These are phyloP conservation scores for Colletotrichum nymphaeae DNA, from an alignment of 2,329 filamentous ascomycete genomes.

Conservation along the genomic window DNA sequence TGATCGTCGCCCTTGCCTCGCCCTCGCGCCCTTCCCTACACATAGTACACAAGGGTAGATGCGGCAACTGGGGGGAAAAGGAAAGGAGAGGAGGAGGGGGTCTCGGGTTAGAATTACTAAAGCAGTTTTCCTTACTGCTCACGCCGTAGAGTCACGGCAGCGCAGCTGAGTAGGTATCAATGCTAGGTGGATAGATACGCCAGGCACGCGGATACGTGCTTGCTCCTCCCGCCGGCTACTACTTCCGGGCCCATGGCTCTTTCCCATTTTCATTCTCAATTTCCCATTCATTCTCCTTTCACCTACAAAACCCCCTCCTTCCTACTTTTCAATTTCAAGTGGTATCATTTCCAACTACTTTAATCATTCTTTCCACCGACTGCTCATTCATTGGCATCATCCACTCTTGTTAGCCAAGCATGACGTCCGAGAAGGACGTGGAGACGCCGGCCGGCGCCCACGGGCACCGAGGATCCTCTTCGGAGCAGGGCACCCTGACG, in stretches of 20 bases:
- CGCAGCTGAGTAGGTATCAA: neutral
- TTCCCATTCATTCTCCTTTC: neutral
- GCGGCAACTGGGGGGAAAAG: conserved; percentile 9
- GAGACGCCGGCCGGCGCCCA: conserved; percentile 20
- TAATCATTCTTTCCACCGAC: neutral
- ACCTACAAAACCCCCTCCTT: neutral
- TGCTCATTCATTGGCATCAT: neutral
- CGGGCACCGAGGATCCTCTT: conserved; percentile 21
- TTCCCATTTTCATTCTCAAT: neutral
- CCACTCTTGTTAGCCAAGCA: neutral
- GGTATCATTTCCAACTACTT: neutral
- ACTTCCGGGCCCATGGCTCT: neutral
- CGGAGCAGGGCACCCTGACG: conserved; percentile 15
- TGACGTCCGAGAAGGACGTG: conserved; percentile 24
- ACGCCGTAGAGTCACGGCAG: neutral
- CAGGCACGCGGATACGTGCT: neutral
- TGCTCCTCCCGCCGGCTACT: neutral
- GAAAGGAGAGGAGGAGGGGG: neutral
- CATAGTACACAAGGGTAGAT: conserved; percentile 20
- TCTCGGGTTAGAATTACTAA: neutral
- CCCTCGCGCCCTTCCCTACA: neutral
- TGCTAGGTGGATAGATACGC: neutral
- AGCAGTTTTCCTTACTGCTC: neutral
- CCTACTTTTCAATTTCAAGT: neutral
- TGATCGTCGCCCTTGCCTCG: conserved; percentile 15